These are phyloP conservation scores for Penicillium longicatenatum DNA, from an alignment of 495 filamentous ascomycete species.

Conservation along the genomic window DNA sequence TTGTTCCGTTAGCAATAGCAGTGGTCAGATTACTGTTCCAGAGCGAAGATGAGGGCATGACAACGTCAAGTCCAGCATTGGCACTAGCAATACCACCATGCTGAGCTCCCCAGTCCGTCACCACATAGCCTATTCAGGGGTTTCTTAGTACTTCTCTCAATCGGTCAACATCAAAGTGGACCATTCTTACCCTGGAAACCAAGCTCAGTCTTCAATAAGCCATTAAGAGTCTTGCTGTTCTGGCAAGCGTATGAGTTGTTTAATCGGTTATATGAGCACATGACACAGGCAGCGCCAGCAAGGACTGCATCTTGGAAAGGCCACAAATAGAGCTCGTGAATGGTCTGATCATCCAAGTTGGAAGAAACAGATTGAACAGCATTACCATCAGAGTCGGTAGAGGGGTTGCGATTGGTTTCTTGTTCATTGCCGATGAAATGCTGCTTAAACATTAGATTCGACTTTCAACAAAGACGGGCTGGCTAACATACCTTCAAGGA, in stretches of 20 bases:
- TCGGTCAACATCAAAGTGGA: not conserved
- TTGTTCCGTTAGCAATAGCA: constrained; percentile 52
- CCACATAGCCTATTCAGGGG: constrained; percentile 35
- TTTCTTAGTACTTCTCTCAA: not conserved
- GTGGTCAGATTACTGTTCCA: constrained; percentile 31
- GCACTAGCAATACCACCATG: constrained; percentile 55
- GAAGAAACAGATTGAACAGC: constrained; percentile 50
- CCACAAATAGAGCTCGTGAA: constrained; percentile 78
- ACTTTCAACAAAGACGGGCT: not conserved
- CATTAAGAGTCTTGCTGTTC: constrained; percentile 57
- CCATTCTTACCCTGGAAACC: constrained; percentile 42
- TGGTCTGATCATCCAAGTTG: constrained; percentile 66
- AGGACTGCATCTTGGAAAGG: constrained; percentile 59
- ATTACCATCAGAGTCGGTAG: constrained; percentile 11
- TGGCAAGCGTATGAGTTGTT: constrained; percentile 69
- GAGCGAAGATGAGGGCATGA: constrained; percentile 50
- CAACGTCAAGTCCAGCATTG: constrained; percentile 60
- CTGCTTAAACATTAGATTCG: constrained; percentile 11
- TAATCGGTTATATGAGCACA: constrained; percentile 61
- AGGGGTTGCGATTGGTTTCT: constrained; percentile 48
- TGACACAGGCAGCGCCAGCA: constrained; percentile 53
- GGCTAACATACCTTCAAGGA: constrained; percentile 59
- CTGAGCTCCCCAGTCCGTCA: constrained; percentile 60
- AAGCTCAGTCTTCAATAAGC: constrained; percentile 61
- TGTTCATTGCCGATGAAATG: constrained; percentile 70